Base-by-base conservation (phyloP, 1,284 basidiomycete species). In the Ustilago tritici region DNA sequence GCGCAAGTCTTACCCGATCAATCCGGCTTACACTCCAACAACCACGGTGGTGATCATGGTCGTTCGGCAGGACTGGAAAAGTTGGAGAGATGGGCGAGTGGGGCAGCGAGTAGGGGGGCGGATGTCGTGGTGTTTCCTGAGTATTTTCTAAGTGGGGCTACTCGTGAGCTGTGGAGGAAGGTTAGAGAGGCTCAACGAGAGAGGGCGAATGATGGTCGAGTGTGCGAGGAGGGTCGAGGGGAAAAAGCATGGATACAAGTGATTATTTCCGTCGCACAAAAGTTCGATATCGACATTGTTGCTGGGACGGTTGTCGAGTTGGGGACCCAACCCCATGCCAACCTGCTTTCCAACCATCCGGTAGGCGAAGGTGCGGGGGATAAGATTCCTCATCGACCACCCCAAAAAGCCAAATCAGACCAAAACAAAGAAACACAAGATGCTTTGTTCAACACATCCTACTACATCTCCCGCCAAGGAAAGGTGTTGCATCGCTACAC, bases 41-140 rank as follows among this genome's bases (percentile, higher is more conserved):
- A n/a, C 8, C 4, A 46, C 8, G 10, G 14, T 35, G 12, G 40
- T 5, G 14, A 43, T 28, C 23, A 61, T 1, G 23, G 28, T 17
- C 7, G 19, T 3, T 28, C 38, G 19, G 70, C 54, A 10, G 80
- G 75, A 2, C 52, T 82, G 31, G 65, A 64, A 14, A 82, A 78
- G 60, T 43, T 81, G 32, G 58, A 73, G 19, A 14, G 10, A 14
- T 81, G 70, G 68, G 76, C 79, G 4, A 52, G 61, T 5, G n/a
- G 32, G 1, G 76, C 79, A 11, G 65, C 74, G 0, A 4, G 46
- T 0, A 56, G 57, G 14, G 79, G 79, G 19, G 79, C 79, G 3
- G 82, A 84, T 40, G 76, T 85, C 3, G 67, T 85, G 40, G 78
- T 84, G 1, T 81, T 85, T 23, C 84, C 84, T 9, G 84, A 85